Evolutionary conservation across 1,139 yeast genomes (phyloP).

Genomic region (Pneumocystis canis): DNA sequence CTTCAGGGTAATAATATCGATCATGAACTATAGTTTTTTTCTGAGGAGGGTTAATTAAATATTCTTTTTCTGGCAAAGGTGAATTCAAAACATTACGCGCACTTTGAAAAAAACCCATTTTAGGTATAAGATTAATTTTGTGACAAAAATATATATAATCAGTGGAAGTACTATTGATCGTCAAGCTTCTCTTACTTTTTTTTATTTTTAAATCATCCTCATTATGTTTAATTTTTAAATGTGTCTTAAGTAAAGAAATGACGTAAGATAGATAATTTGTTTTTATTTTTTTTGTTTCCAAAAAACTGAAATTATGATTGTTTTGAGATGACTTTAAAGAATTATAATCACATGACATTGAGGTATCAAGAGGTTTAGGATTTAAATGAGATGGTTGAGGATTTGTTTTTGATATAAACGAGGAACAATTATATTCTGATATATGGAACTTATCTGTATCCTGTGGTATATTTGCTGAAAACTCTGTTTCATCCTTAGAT

Average conservation of each 20-base stretch:
- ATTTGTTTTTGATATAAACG: background rate
- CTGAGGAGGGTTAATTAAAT: conserved; percentile 47
- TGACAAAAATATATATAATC: background rate
- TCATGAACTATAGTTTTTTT: conserved; percentile 67
- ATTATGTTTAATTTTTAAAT: background rate
- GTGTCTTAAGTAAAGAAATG: background rate
- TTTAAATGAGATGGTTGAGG: background rate
- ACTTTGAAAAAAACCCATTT: conserved; percentile 66
- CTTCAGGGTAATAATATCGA: conserved; percentile 48
- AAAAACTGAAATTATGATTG: background rate
- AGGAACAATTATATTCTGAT: background rate
- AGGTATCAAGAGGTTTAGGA: background rate
- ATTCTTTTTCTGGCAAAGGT: conserved; percentile 62
- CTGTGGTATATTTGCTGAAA: background rate
- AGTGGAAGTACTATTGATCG: background rate
- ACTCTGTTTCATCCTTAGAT: background rate
- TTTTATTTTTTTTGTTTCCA: background rate
- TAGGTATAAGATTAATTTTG: conserved; percentile 25
- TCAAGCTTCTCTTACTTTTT: background rate
- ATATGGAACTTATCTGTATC: background rate
- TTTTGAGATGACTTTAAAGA: background rate
- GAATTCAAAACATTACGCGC: conserved; percentile 74
- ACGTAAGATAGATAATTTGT: background rate
- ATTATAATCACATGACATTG: background rate
- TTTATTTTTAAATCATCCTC: background rate